Conservation (phyloP, 1,284 basidiomycete species). For the Microstroma glucosiphilum region DNA sequence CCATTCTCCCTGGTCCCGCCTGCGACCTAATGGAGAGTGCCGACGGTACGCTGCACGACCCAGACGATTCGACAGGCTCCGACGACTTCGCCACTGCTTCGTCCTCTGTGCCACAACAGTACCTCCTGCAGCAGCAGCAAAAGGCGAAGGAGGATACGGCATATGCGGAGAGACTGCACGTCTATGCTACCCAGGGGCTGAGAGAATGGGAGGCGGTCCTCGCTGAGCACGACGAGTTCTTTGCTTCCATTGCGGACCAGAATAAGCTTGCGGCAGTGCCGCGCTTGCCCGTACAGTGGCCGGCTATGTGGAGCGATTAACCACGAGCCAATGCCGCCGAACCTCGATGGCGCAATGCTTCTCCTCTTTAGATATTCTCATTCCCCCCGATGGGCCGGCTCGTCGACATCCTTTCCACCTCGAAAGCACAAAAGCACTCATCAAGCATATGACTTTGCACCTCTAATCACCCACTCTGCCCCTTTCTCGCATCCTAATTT, state of each 20-base stretch:
- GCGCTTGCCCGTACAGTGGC: constrained; percentile 5
- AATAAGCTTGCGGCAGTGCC: not conserved
- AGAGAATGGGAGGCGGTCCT: constrained; percentile 31
- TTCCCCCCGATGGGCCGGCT: too few relatives aligned
- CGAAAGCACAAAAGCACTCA: too few relatives aligned
- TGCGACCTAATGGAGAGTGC: constrained; percentile 29
- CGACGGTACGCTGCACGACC: constrained; percentile 25
- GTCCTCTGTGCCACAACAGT: not conserved
- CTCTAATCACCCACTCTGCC: too few relatives aligned
- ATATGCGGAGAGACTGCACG: constrained; percentile 34
- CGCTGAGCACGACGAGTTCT: constrained; percentile 7
- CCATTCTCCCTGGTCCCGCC: constrained; percentile 38
- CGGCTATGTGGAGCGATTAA: constrained; percentile 3
- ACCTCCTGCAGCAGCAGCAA: not conserved
- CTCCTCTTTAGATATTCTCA: too few relatives aligned
- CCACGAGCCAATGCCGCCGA: too few relatives aligned
- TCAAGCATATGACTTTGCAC: too few relatives aligned
- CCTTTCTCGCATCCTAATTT: too few relatives aligned
- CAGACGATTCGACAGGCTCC: not conserved
- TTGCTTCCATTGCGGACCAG: constrained; percentile 1
- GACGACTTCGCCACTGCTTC: too few relatives aligned
- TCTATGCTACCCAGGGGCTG: constrained; percentile 43
- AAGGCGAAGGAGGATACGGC: not conserved
- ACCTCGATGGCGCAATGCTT: too few relatives aligned
- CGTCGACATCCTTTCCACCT: too few relatives aligned